Conservation (phyloP, 2,329 filamentous ascomycete genomes). For the Lojkania enalia region DNA sequence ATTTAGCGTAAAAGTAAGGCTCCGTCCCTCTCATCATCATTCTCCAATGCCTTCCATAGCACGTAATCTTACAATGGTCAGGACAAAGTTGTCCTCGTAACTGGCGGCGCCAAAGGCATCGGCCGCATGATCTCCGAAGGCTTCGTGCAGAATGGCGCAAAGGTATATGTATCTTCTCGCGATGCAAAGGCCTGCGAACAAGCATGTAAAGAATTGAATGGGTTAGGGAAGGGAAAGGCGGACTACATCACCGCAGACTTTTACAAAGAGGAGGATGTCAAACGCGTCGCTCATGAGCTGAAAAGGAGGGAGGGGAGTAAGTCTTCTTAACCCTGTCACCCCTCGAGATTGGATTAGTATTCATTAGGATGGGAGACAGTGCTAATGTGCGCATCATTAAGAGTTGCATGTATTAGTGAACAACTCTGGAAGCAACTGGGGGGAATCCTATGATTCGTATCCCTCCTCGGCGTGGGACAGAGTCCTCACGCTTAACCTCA, state of each 20-base stretch:
- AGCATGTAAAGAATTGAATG: conserved; percentile 61
- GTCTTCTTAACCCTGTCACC: conserved; percentile 14
- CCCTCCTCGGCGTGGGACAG: conserved; percentile 58
- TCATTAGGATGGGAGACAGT: too few species aligned
- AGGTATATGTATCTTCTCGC: conserved; percentile 70
- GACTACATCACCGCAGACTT: conserved; percentile 65
- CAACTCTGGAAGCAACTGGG: conserved; percentile 69
- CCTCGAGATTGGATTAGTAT: background rate
- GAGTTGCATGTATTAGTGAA: conserved; percentile 66
- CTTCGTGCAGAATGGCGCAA: conserved; percentile 66
- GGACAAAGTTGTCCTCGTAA: conserved; percentile 52
- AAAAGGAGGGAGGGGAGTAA: conserved; percentile 53
- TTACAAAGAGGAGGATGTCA: conserved; percentile 63
- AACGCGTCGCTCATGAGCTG: conserved; percentile 61
- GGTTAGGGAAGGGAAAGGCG: conserved; percentile 60
- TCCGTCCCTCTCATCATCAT: background rate
- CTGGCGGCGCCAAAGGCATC: conserved; percentile 60
- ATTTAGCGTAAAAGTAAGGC: conserved; percentile 43
- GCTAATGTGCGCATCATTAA: conserved; percentile 18
- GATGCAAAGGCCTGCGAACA: conserved; percentile 65
- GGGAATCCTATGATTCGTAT: conserved; percentile 61
- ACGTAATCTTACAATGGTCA: conserved; percentile 11
- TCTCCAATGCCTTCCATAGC: background rate
- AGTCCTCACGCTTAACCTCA: conserved; percentile 63
- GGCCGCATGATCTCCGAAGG: conserved; percentile 70